Conservation (phyloP, 768 basidiomycete genomes). For the Rhizopogon sp. region DNA sequence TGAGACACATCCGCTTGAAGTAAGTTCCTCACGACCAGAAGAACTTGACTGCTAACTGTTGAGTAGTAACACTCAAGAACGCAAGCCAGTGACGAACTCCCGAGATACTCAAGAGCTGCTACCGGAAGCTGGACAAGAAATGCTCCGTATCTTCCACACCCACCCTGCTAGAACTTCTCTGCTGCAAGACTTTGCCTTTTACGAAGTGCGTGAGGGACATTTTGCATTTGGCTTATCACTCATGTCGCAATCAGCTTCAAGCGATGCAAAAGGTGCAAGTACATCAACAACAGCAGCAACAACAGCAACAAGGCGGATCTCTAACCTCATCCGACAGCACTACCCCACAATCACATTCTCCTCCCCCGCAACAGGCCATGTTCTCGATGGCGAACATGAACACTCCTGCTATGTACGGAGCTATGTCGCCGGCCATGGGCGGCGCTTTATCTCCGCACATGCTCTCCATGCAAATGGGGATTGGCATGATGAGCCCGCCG, state of each 20-base stretch:
- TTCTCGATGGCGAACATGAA: constrained; percentile 40
- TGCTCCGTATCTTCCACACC: constrained; percentile 91
- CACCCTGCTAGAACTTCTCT: constrained; percentile 92
- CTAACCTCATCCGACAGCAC: constrained; percentile 21
- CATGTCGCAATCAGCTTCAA: constrained; percentile 52
- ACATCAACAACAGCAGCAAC: constrained; percentile 10
- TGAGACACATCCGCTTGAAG: constrained; percentile 88
- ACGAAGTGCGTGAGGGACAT: constrained; percentile 53
- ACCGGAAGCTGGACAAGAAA: constrained; percentile 94
- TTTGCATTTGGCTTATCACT: background rate
- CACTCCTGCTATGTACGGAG: constrained; percentile 25
- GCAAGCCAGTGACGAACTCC: constrained; percentile 97
- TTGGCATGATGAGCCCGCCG: constrained; percentile 42
- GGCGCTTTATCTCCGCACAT: constrained; percentile 26
- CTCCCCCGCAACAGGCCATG: constrained; percentile 39
- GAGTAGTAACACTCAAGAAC: constrained; percentile 89
- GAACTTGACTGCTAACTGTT: constrained; percentile 7
- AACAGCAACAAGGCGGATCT: constrained; percentile 22
- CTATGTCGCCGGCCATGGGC: constrained; percentile 27
- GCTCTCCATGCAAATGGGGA: constrained; percentile 45
- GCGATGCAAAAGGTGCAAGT: constrained; percentile 68
- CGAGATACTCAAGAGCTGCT: constrained; percentile 96
- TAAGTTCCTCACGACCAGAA: constrained; percentile 20
- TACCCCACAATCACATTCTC: constrained; percentile 34
- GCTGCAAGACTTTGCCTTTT: constrained; percentile 90